phyloP scores from a whole-genome alignment of 2,329 filamentous ascomycete genomes.

The Gnomoniopsis sp. region DNA sequence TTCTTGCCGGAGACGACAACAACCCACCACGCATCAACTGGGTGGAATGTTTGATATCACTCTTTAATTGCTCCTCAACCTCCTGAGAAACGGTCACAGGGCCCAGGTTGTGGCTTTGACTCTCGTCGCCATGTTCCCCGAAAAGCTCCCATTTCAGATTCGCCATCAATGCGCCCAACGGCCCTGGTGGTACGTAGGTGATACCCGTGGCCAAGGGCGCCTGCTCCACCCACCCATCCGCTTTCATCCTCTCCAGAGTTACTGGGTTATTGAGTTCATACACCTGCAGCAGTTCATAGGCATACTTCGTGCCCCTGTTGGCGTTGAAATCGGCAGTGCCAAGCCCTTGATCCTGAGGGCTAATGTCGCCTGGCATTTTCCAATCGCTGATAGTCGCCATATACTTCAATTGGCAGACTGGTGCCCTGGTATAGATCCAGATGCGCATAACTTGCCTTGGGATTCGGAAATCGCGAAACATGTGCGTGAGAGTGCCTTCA shows the following conservation, averaged over 20 bases:
- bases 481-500: slow-evolving; percentile 47
- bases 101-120: slow-evolving; percentile 9
- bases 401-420: slow-evolving; percentile 49
- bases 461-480: slow-evolving; percentile 55
- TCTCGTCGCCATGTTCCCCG: slow-evolving; percentile 25
- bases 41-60: slow-evolving; percentile 35
- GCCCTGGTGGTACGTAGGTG: slow-evolving; percentile 52
- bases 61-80: slow-evolving; percentile 47
- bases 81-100: slow-evolving; percentile 46
- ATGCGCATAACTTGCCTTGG: slow-evolving; percentile 53
- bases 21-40: slow-evolving; percentile 15
- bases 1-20: slow-evolving; percentile 4
- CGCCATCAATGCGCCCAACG: slow-evolving; percentile 54
- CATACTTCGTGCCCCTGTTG: slow-evolving; percentile 38
- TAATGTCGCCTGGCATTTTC: slow-evolving; percentile 45
- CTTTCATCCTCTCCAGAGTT: slow-evolving; percentile 46
- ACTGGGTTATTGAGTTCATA: slow-evolving; percentile 62
- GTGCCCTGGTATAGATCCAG: slow-evolving; percentile 57
- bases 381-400: slow-evolving; percentile 53
- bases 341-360: slow-evolving; percentile 35
- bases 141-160: slow-evolving; percentile 55
- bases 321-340: slow-evolving; percentile 52
- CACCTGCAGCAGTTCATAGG: slow-evolving; percentile 53
- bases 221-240: slow-evolving; percentile 51
- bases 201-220: slow-evolving; percentile 44